Conservation (phyloP, 2,329 filamentous ascomycete species). For the Exophiala xenobiotica region DNA sequence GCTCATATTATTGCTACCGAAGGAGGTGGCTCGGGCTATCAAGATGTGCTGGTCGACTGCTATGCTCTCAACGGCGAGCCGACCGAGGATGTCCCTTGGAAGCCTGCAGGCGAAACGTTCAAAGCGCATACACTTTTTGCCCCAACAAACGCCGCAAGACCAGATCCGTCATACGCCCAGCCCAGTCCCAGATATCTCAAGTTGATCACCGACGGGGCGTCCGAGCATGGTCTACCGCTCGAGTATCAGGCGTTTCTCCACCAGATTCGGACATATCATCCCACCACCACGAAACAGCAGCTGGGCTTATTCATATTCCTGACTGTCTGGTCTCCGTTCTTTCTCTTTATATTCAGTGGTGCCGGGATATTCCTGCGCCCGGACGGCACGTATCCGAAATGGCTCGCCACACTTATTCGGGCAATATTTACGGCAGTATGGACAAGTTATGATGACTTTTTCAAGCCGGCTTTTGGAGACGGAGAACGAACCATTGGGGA, state of each 20-base stretch:
- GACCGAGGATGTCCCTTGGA: constrained; percentile 60
- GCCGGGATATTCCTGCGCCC: constrained; percentile 58
- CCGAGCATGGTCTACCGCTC: constrained; percentile 74
- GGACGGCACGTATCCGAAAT: constrained; percentile 65
- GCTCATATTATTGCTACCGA: constrained; percentile 85
- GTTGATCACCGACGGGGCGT: constrained; percentile 73
- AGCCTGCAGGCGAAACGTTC: constrained; percentile 60
- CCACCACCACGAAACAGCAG: constrained; percentile 65
- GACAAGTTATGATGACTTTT: constrained; percentile 63
- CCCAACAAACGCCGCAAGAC: constrained; percentile 55
- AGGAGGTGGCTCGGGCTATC: constrained; percentile 80
- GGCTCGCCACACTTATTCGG: constrained; percentile 58
- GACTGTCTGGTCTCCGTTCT: constrained; percentile 56
- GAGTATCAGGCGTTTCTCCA: constrained; percentile 75
- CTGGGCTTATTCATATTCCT: constrained; percentile 66
- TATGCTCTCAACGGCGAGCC: constrained; percentile 61
- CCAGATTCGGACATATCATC: constrained; percentile 66
- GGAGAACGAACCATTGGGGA: constrained; percentile 66
- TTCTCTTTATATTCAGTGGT: constrained; percentile 55
- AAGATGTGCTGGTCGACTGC: constrained; percentile 78
- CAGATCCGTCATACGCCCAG: constrained; percentile 69
- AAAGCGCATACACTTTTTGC: constrained; percentile 82
- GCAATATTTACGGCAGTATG: constrained; percentile 60
- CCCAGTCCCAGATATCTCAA: constrained; percentile 80
- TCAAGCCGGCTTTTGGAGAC: constrained; percentile 74